Conservation (phyloP, 176 grass and related monocot species). For the Calamus simplicifolius region DNA sequence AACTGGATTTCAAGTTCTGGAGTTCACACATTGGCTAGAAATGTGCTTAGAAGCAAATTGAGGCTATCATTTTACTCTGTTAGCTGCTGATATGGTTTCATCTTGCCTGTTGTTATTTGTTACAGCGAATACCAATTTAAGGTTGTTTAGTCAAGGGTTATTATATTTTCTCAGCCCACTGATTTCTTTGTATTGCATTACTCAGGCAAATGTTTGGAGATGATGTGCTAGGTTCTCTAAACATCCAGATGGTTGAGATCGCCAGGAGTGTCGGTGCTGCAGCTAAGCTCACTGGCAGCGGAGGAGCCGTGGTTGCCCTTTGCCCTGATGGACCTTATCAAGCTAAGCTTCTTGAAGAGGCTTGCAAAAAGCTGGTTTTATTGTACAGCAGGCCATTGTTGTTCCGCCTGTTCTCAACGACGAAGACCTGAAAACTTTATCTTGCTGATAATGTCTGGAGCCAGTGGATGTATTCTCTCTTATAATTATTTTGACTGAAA, state of each 20-base stretch:
- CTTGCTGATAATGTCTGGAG: background rate
- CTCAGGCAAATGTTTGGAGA: conserved; percentile 86
- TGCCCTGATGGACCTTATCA: conserved; percentile 44
- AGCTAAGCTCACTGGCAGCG: conserved; percentile 72
- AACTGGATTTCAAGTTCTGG: too few species aligned
- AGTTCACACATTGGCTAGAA: too few species aligned
- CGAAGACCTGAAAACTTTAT: conserved; percentile 29
- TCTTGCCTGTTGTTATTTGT: too few species aligned
- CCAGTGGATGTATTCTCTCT: too few species aligned
- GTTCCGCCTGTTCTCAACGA: conserved; percentile 25
- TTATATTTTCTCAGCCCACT: background rate
- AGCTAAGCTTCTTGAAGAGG: conserved; percentile 27
- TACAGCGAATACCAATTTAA: too few species aligned
- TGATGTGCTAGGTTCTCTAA: conserved; percentile 47
- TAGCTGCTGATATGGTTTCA: too few species aligned
- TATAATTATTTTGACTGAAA: too few species aligned
- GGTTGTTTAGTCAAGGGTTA: too few species aligned
- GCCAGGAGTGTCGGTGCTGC: conserved; percentile 49
- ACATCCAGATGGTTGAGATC: conserved; percentile 77
- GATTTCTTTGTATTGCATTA: background rate
- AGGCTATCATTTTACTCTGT: too few species aligned
- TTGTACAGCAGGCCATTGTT: conserved; percentile 33
- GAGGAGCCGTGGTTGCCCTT: conserved; percentile 52
- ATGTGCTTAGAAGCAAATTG: too few species aligned
- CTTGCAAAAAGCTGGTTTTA: conserved; percentile 43